phyloP scores from a whole-genome alignment of 371 early-diverging fungal genomes.

The Lichtheimia ramosa region DNA sequence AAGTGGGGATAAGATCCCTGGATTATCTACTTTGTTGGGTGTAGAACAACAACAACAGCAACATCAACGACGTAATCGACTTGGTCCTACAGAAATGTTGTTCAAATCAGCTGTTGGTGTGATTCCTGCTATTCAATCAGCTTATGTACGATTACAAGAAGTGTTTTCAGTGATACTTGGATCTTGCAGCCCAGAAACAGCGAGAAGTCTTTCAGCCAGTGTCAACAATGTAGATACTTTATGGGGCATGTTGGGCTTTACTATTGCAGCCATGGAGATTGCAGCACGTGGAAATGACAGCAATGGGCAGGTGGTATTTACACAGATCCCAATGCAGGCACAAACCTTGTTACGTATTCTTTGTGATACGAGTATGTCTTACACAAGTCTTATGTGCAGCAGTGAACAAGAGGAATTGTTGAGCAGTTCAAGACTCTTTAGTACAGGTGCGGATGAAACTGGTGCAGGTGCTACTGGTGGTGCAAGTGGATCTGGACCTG shows the following conservation, averaged over 20 bases:
- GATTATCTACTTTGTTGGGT: constrained; percentile 5
- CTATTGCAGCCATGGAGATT: constrained; percentile 69
- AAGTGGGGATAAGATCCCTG: constrained; percentile 4
- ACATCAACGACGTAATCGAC: constrained; percentile 11
- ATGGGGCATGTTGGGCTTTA: constrained; percentile 69
- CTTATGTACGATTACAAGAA: constrained; percentile 51
- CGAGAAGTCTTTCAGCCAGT: constrained; percentile 30
- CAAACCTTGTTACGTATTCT: constrained; percentile 65
- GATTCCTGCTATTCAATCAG: constrained; percentile 42
- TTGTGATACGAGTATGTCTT: constrained; percentile 62
- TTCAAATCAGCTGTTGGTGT: constrained; percentile 23
- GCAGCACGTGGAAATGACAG: constrained; percentile 55
- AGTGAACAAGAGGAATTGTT: constrained; percentile 11
- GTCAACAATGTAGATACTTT: constrained; percentile 55
- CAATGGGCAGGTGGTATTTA: constrained; percentile 43
- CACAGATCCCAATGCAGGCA: constrained; percentile 56
- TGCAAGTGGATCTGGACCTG: neutral
- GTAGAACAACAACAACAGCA: constrained; percentile 11
- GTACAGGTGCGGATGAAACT: neutral
- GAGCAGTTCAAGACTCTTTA: constrained; percentile 9
- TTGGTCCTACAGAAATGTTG: constrained; percentile 37
- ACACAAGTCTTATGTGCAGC: constrained; percentile 49
- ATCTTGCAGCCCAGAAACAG: constrained; percentile 38
- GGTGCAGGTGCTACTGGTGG: too few relatives aligned
- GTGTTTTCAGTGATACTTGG: constrained; percentile 52